A percentile compares a stretch with the other conserved stretches of the same genome.
Conservation (phyloP, 331 rosid genomes). For the Stylosanthes scabra region DNA sequence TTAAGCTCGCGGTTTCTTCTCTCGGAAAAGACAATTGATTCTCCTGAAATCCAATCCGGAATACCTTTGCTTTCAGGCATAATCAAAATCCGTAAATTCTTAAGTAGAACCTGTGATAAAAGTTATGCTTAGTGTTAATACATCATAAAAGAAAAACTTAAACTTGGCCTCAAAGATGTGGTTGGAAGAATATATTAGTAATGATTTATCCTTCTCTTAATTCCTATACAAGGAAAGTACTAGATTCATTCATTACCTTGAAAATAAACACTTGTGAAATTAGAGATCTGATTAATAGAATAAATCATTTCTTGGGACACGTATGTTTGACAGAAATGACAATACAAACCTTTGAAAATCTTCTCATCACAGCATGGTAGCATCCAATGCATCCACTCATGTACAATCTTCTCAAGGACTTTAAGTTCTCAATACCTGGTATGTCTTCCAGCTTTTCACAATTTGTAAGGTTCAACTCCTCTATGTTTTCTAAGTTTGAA, state of each 20-base stretch:
- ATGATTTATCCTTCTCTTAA: too few species aligned
- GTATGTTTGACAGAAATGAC: background rate
- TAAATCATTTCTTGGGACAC: background rate
- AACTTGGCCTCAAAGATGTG: too few species aligned
- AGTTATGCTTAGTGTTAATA: background rate
- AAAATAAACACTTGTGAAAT: too few species aligned
- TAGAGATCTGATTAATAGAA: too few species aligned
- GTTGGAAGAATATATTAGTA: too few species aligned
- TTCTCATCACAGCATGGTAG: constrained; percentile 42
- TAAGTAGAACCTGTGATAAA: constrained; percentile 50
- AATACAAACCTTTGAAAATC: constrained; percentile 58
- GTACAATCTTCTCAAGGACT: constrained; percentile 55
- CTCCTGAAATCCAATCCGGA: constrained; percentile 61
- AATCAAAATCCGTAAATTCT: constrained; percentile 44
- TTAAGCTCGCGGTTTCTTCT: constrained; percentile 40
- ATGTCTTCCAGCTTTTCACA: constrained; percentile 56
- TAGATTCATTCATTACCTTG: too few species aligned
- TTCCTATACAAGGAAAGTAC: too few species aligned
- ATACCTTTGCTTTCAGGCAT: constrained; percentile 57
- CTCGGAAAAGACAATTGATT: constrained; percentile 43
- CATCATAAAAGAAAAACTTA: background rate
- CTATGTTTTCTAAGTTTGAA: constrained; percentile 50
- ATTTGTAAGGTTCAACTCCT: constrained; percentile 51
- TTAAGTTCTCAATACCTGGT: constrained; percentile 62
- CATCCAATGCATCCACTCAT: constrained; percentile 57